These are phyloP conservation scores for Suillus cothurnatus DNA, from an alignment of 768 basidiomycete species.

Conservation along the genomic window DNA sequence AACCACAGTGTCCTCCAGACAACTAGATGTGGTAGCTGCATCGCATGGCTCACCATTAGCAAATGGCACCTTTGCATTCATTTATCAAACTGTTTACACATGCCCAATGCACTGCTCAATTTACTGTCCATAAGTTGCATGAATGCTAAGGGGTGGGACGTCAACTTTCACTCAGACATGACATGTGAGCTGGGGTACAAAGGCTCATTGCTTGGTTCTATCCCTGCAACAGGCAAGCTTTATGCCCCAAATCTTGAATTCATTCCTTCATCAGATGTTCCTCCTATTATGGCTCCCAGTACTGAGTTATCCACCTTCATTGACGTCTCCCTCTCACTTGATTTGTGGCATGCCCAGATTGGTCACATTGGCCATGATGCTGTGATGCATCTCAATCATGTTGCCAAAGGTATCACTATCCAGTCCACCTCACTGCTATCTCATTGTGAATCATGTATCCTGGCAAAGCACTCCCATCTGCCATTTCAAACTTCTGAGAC, in stretches of 20 bases:
- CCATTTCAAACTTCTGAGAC: neutral
- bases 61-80: neutral
- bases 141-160: neutral
- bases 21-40: fast-evolving
- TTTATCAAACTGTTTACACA: neutral
- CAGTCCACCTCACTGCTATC: fast-evolving
- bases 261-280: neutral
- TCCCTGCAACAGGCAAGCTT: fast-evolving
- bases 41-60: neutral
- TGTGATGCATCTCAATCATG: neutral
- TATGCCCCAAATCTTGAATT: neutral
- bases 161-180: neutral
- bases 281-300: fast-evolving
- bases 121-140: neutral
- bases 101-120: neutral
- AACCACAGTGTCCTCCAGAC: neutral
- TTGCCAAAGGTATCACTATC: neutral
- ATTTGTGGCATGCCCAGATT: neutral
- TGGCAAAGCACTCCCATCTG: neutral
- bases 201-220: fast-evolving
- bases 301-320: neutral
- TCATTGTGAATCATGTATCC: neutral
- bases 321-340: neutral
- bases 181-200: neutral
- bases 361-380: neutral